Evolutionary conservation across 1,139 yeast species (phyloP).

Genomic region (Candida sojae): DNA sequence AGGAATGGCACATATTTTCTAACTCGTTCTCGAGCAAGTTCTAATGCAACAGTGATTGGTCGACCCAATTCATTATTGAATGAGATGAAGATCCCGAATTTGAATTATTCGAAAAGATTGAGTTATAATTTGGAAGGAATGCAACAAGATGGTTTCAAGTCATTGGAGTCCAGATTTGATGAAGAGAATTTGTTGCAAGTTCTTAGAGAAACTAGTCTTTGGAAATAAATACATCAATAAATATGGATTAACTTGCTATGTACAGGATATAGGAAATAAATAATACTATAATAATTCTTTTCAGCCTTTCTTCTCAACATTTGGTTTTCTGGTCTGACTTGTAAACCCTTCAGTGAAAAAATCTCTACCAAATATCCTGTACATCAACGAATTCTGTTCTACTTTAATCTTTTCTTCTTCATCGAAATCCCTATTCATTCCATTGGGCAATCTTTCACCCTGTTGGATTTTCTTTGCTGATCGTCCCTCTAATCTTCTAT

Average conservation of each 20-base stretch:
- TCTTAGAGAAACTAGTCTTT: constrained; percentile 22
- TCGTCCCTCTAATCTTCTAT: constrained; percentile 41
- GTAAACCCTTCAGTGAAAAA: constrained; percentile 50
- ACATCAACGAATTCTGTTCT: constrained; percentile 40
- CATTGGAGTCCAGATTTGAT: constrained; percentile 39
- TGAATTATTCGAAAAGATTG: constrained; percentile 11
- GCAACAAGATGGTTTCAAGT: constrained; percentile 17
- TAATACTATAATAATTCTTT: not conserved
- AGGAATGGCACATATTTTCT: constrained; percentile 4
- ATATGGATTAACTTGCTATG: not conserved
- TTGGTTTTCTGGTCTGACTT: constrained; percentile 37
- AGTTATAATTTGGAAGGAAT: constrained; percentile 26
- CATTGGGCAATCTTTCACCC: constrained; percentile 42
- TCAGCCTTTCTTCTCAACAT: constrained; percentile 8
- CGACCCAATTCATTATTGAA: constrained; percentile 14
- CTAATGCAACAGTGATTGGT: constrained; percentile 14
- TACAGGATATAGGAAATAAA: constrained; percentile 5
- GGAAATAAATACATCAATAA: constrained; percentile 22
- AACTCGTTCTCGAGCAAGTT: constrained; percentile 7
- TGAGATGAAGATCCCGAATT: constrained; percentile 15
- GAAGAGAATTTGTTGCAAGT: constrained; percentile 35
- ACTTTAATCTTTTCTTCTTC: constrained; percentile 45
- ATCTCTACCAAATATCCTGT: constrained; percentile 44
- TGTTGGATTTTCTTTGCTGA: constrained; percentile 44
- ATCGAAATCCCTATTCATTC: constrained; percentile 34